These are phyloP conservation scores for Parietichytrium sp. DNA, from an alignment of 108 stramenopile genomes.

Conservation along the genomic window DNA sequence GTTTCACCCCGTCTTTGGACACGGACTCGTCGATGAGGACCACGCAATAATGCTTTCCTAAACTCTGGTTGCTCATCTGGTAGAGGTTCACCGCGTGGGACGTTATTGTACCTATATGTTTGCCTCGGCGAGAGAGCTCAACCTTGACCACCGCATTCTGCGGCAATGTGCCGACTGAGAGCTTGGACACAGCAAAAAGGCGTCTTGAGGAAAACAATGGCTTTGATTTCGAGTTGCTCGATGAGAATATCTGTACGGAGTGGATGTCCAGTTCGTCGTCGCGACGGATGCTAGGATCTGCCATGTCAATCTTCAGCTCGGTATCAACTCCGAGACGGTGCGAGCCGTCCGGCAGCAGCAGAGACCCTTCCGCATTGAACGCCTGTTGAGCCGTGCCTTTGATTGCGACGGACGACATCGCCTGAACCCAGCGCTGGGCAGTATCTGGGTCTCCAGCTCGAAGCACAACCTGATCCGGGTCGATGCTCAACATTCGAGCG, in stretches of 20 bases:
- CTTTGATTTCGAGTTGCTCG: background rate
- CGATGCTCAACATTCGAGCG: background rate
- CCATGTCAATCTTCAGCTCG: background rate
- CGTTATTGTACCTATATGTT: too few relatives aligned
- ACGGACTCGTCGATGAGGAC: too few relatives aligned
- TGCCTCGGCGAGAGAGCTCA: too few relatives aligned
- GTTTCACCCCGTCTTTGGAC: too few relatives aligned
- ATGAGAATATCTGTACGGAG: background rate
- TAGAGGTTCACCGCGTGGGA: too few relatives aligned
- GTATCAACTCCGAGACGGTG: background rate
- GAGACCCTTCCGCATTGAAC: background rate
- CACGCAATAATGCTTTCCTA: too few relatives aligned
- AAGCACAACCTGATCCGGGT: background rate
- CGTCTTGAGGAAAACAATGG: background rate
- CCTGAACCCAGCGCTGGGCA: conserved; percentile 36
- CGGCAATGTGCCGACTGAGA: too few relatives aligned
- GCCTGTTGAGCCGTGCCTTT: background rate
- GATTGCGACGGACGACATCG: background rate
- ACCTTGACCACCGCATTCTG: too few relatives aligned
- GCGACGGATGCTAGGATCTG: background rate
- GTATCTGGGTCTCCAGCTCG: background rate
- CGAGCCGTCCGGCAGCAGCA: background rate
- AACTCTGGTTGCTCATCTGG: too few relatives aligned
- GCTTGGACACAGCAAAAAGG: too few relatives aligned
- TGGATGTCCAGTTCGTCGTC: background rate